phyloP scores from a whole-genome alignment of 2,329 filamentous ascomycete species.

The Botryosphaeria agaves region DNA sequence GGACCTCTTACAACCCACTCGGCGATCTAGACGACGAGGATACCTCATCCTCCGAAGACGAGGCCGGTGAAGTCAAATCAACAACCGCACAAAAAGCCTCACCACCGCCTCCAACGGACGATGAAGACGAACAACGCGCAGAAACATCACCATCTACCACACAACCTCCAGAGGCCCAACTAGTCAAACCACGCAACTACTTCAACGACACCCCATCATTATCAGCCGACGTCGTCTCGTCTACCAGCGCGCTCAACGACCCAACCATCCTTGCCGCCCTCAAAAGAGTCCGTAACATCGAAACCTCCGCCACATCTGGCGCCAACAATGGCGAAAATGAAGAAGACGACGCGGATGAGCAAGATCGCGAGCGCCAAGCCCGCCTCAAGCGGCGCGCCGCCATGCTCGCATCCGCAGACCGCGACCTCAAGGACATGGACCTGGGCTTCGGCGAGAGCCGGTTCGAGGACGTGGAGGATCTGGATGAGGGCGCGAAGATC shows the following conservation, averaged over 20 bases:
- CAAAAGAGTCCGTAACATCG: conserved; percentile 50
- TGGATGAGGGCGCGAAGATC: conserved; percentile 42
- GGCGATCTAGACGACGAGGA: conserved; percentile 32
- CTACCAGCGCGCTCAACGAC: conserved; percentile 35
- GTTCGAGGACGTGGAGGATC: conserved; percentile 75
- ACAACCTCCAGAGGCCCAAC: not conserved
- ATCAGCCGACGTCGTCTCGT: conserved; percentile 5
- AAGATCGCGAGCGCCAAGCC: conserved; percentile 42
- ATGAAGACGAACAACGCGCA: conserved; percentile 1
- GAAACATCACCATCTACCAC: conserved; percentile 3
- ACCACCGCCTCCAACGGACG: not conserved
- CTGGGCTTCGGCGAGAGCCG: conserved; percentile 84
- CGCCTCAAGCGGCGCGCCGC: conserved; percentile 44
- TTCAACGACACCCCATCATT: conserved; percentile 12
- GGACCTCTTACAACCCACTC: conserved; percentile 42
- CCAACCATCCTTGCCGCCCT: conserved; percentile 69
- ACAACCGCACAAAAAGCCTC: conserved; percentile 2
- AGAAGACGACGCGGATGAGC: conserved; percentile 24
- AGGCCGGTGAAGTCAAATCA: conserved; percentile 15
- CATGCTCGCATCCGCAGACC: conserved; percentile 53
- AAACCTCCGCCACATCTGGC: conserved; percentile 19
- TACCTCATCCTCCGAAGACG: conserved; percentile 19
- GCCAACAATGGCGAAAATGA: conserved; percentile 24
- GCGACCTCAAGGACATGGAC: conserved; percentile 83
- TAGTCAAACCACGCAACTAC: conserved; percentile 14